Percentiles rank a stretch among this genome's conserved stretches.
These are phyloP conservation scores for Botrytis sinoallii DNA, from an alignment of 2,329 filamentous ascomycete species.

Conservation along the genomic window DNA sequence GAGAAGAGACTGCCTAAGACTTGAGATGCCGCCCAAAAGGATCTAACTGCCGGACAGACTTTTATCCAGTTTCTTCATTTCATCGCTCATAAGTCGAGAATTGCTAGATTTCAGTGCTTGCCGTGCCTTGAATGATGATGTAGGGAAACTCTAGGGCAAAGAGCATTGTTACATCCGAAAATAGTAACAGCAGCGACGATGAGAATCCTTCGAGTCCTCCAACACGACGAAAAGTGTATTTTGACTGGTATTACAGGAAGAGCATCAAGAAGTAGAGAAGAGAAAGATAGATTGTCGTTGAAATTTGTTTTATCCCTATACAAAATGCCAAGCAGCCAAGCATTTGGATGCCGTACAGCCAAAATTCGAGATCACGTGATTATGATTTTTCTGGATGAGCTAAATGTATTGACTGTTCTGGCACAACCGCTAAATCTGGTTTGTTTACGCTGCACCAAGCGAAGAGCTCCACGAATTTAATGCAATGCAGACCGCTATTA, in stretches of 20 bases:
- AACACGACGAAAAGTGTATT: neutral
- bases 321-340: conserved; percentile 11
- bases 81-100: neutral
- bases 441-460: conserved; percentile 5
- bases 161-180: neutral
- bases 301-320: neutral
- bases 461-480: conserved; percentile 4
- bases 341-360: neutral
- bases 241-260: neutral
- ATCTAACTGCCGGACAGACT: neutral
- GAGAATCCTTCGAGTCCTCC: neutral
- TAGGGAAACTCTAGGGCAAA: neutral
- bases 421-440: neutral
- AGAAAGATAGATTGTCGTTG: neutral
- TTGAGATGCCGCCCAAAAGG: neutral
- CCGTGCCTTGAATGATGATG: neutral
- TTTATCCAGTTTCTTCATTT: neutral
- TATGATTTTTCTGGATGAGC: neutral
- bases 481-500: conserved; percentile 16
- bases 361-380: neutral
- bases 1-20: too few species aligned
- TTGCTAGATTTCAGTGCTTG: neutral
- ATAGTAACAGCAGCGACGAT: neutral
- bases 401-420: neutral
- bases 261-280: neutral